Evolutionary conservation across 2,329 filamentous ascomycete species (phyloP).

Genomic region (Phyllosticta capitalensis): DNA sequence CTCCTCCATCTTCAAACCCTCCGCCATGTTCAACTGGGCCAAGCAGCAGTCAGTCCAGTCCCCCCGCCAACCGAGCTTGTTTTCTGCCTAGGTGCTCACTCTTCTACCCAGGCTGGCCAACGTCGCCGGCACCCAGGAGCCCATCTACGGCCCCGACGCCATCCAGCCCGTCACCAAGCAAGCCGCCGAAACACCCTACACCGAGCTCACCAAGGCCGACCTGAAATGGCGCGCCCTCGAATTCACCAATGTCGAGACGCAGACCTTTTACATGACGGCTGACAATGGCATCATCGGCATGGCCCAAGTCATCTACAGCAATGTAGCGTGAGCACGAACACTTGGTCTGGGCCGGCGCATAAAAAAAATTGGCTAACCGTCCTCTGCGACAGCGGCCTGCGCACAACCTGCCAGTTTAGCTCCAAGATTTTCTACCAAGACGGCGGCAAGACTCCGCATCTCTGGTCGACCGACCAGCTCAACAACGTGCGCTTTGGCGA

Average conservation of each 20-base stretch:
- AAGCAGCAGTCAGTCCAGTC: slow-evolving; percentile 66
- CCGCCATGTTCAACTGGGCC: slow-evolving; percentile 80
- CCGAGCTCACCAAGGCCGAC: slow-evolving; percentile 66
- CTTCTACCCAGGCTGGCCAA: slow-evolving; percentile 45
- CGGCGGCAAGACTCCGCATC: slow-evolving; percentile 56
- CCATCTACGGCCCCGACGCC: slow-evolving; percentile 83
- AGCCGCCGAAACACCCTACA: slow-evolving; percentile 66
- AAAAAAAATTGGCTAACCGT: slow-evolving; percentile 13
- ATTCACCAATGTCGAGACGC: slow-evolving; percentile 84
- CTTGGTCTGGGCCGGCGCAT: not conserved
- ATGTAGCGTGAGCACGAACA: slow-evolving; percentile 64
- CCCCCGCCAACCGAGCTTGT: slow-evolving; percentile 13
- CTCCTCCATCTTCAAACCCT: not conserved
- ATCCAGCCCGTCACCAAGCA: slow-evolving; percentile 80
- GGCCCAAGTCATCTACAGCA: slow-evolving; percentile 93
- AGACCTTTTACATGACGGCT: slow-evolving; percentile 83
- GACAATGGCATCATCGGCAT: slow-evolving; percentile 69
- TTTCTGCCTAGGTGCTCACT: slow-evolving; percentile 14
- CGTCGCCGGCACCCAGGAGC: slow-evolving; percentile 92
- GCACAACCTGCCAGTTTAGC: slow-evolving; percentile 88
- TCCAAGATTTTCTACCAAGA: slow-evolving; percentile 80
- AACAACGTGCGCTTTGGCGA: slow-evolving; percentile 75
- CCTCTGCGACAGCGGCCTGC: slow-evolving; percentile 58
- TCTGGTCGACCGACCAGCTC: slow-evolving; percentile 79
- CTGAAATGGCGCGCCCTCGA: slow-evolving; percentile 75